Evolutionary conservation across 1,139 yeast species (phyloP), one percentile per base, ranked within the genome.

Genomic region (Magnusiomyces ingens): DNA sequence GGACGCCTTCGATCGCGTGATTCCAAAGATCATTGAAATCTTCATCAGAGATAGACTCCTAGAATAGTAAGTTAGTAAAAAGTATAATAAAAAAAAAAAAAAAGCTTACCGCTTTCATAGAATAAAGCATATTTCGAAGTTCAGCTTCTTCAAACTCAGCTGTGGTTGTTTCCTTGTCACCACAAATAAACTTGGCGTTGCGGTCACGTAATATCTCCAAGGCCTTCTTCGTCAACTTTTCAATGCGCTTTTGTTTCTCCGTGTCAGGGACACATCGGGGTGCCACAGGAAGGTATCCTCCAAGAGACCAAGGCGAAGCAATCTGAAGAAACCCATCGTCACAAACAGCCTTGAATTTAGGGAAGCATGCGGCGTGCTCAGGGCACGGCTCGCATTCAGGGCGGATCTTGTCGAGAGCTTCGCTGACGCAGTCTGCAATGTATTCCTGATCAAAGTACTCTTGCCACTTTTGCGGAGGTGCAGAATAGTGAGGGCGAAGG

Each of bases 11-110:
- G 10, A 84, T 65, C 10, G 88, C 86, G 61, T 81, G 77, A 35
- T 67, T 66, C 97, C 97, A 91, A 58, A 89, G 75, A 55, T 84
- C 88, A 60, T 86, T 84, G 70, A 90, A 91, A 60, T 88, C 95
- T 10, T 81, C 84, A 51, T 74, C 78, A n/a, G 81, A 74, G 43
- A 87, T 77, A 58, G 79, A 75, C n/a, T 48, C 26, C 50, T 47
- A 47, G 18, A 45, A 45, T n/a, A 11, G 5, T 43, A n/a, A 12
- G 32, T 26, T 45, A 45, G 13, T n/a, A 4, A 32, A 13, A 26
- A 45, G 3, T n/a, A 17, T 29, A 6, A 37, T 4, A n/a, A 17
- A 17, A 37, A 37, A 37, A 5, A 35, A 18, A 13, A 47, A 40
- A 11, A 84, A 76, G 26, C 57, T 52, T 15, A 59, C 54, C 6